These are phyloP conservation scores for Coleophoma crateriformis DNA, from an alignment of 2,329 filamentous ascomycete species.

Conservation along the genomic window DNA sequence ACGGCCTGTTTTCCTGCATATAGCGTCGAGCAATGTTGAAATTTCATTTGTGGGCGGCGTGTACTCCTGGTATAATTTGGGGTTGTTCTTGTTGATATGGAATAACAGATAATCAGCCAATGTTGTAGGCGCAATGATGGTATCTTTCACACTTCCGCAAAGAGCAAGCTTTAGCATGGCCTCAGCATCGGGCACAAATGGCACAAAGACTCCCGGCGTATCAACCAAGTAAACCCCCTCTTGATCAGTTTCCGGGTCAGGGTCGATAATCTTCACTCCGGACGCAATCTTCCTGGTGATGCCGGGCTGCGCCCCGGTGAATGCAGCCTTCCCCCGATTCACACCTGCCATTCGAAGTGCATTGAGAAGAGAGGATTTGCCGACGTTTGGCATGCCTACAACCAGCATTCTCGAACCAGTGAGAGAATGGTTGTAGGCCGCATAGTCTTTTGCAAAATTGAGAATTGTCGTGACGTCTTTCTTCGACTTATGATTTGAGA, in stretches of 20 bases:
- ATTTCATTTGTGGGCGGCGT: conserved; percentile 78
- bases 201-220: conserved; percentile 92
- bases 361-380: conserved; percentile 94
- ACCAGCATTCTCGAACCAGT: conserved; percentile 80
- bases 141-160: conserved; percentile 86
- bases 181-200: conserved; percentile 78
- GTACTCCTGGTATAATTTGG: conserved; percentile 37
- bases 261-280: conserved; percentile 72
- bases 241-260: conserved; percentile 34
- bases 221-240: conserved; percentile 72
- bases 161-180: conserved; percentile 94
- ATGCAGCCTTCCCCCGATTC: conserved; percentile 62
- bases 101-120: conserved; percentile 89
- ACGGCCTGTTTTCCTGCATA: conserved; percentile 71
- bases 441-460: conserved; percentile 43
- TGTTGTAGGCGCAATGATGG: conserved; percentile 69
- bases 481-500: conserved; percentile 42
- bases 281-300: conserved; percentile 81
- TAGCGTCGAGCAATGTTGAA: conserved; percentile 60
- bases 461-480: conserved; percentile 35
- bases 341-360: conserved; percentile 68
- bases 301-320: conserved; percentile 81
- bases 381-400: conserved; percentile 97
- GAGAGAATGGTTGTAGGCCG: conserved; percentile 50
- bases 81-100: conserved; percentile 57